Percentiles rank a stretch among this genome's conserved stretches.
Evolutionary conservation across 2,329 filamentous ascomycete genomes (phyloP).

Genomic region (Byssoonygena ceratinophila): DNA sequence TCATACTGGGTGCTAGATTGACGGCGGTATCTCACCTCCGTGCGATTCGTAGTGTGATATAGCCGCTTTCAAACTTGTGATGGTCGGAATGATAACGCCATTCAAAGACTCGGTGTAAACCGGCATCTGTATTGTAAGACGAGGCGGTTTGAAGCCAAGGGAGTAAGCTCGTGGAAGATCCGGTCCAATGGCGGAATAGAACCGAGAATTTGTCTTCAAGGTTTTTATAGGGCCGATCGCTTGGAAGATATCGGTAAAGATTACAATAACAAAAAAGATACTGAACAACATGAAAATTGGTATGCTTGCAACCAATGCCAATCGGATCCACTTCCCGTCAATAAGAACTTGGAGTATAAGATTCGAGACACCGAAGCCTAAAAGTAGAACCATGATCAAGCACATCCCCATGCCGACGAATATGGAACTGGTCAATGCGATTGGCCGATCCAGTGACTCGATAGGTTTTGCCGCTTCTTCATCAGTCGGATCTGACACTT

Average conservation of each 20-base stretch:
- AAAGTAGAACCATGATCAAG: slow-evolving; percentile 31
- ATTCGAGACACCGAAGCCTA: slow-evolving; percentile 33
- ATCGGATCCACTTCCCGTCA: slow-evolving; percentile 28
- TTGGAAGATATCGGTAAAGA: slow-evolving; percentile 41
- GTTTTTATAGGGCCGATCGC: slow-evolving; percentile 42
- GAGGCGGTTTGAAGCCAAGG: slow-evolving; percentile 24
- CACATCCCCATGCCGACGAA: slow-evolving; percentile 34
- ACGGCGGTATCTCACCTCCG: slow-evolving; percentile 25
- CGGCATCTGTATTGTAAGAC: slow-evolving; percentile 67
- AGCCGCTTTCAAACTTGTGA: slow-evolving; percentile 47
- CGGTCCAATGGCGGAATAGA: slow-evolving; percentile 30
- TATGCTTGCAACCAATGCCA: slow-evolving; percentile 24
- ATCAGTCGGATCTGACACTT: slow-evolving; percentile 8
- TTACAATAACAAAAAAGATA: slow-evolving; percentile 43
- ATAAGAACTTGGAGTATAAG: slow-evolving; percentile 32
- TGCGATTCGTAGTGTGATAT: slow-evolving; percentile 48
- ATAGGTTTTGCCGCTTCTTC: slow-evolving; percentile 20
- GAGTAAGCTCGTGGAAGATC: slow-evolving; percentile 17
- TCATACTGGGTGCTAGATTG: neutral
- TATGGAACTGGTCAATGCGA: slow-evolving; percentile 30
- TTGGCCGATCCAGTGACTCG: slow-evolving; percentile 37
- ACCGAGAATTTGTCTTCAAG: slow-evolving; percentile 37
- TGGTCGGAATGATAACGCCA: slow-evolving; percentile 52
- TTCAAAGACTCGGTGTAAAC: slow-evolving; percentile 76
- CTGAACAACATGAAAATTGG: slow-evolving; percentile 32